A percentile compares a stretch with the other conserved stretches of the same genome.
phyloP scores from a whole-genome alignment of 306 rosid genomes.

The Sicyos edulis region DNA sequence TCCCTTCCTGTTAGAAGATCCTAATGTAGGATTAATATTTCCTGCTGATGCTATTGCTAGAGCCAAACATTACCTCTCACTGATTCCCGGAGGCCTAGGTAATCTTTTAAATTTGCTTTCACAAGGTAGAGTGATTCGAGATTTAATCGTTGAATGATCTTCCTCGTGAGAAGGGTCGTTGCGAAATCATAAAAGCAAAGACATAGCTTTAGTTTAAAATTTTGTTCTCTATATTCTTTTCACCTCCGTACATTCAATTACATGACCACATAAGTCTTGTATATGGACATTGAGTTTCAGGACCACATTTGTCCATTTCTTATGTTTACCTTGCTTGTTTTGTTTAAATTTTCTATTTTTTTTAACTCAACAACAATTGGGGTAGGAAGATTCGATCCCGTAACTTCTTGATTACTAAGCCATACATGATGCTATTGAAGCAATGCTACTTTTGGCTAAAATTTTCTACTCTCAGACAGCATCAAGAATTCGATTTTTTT shows the following conservation, averaged over 20 bases:
- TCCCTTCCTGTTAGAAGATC: slow-evolving; percentile 91
- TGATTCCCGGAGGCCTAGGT: slow-evolving; percentile 94
- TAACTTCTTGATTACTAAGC: slow-evolving; percentile 31
- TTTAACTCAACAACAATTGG: slow-evolving; percentile 97
- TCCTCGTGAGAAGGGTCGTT: too few relatives aligned
- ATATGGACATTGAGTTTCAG: not conserved
- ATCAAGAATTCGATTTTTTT: too few relatives aligned
- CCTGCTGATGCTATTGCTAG: slow-evolving; percentile 96
- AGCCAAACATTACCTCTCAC: slow-evolving; percentile 75
- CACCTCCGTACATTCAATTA: not conserved
- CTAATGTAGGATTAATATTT: slow-evolving; percentile 53
- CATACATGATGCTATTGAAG: too few relatives aligned
- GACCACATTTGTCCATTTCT: not conserved
- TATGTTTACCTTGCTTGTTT: not conserved
- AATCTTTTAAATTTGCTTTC: slow-evolving; percentile 27
- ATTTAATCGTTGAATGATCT: slow-evolving; percentile 1
- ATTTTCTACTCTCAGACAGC: too few relatives aligned
- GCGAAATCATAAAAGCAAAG: not conserved
- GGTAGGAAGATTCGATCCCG: too few relatives aligned
- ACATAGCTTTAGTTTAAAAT: not conserved
- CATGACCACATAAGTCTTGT: not conserved
- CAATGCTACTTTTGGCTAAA: too few relatives aligned
- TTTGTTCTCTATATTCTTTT: slow-evolving; percentile 25
- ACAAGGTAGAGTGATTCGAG: not conserved
- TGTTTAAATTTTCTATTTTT: slow-evolving; percentile 39